phyloP scores from a whole-genome alignment of 371 early-diverging fungal species.

The Lichtheimia hyalospora region DNA sequence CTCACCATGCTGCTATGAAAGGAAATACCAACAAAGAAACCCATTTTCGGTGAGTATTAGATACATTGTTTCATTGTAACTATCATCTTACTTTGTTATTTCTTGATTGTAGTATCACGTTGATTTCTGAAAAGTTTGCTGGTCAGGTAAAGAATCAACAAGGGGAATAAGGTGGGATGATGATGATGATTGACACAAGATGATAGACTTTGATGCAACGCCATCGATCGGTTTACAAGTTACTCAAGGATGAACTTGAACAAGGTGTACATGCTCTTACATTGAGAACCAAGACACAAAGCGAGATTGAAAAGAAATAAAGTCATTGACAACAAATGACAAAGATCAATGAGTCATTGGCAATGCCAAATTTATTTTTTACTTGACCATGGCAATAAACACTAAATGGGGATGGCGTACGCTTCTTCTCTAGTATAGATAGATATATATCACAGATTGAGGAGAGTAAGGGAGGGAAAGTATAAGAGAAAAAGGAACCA shows the following conservation, averaged over 20 bases:
- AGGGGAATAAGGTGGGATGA: neutral
- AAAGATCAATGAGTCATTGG: no score
- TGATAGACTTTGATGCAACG: conserved; percentile 61
- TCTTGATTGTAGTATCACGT: conserved; percentile 48
- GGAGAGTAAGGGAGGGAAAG: neutral
- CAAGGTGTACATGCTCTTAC: conserved; percentile 64
- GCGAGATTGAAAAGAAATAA: conserved; percentile 34
- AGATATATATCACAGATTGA: no score
- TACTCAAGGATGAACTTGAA: conserved; percentile 58
- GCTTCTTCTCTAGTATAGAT: no score
- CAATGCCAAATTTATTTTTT: no score
- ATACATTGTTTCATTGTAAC: neutral
- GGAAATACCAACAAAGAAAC: conserved; percentile 73
- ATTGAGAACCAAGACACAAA: conserved; percentile 62
- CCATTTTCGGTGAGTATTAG: conserved; percentile 66
- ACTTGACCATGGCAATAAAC: no score
- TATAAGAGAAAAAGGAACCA: neutral
- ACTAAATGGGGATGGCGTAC: no score
- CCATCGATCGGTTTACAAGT: conserved; percentile 64
- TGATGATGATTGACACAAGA: neutral
- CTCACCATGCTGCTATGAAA: conserved; percentile 77
- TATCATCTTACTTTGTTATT: no score
- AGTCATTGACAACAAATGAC: conserved; percentile 21
- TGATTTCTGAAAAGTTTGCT: conserved; percentile 65
- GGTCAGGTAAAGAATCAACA: conserved; percentile 48